Evolutionary conservation across 345 rosid species (phyloP), one percentile per base, ranked within the genome.

Genomic region (Dipteronia dyeriana): DNA sequence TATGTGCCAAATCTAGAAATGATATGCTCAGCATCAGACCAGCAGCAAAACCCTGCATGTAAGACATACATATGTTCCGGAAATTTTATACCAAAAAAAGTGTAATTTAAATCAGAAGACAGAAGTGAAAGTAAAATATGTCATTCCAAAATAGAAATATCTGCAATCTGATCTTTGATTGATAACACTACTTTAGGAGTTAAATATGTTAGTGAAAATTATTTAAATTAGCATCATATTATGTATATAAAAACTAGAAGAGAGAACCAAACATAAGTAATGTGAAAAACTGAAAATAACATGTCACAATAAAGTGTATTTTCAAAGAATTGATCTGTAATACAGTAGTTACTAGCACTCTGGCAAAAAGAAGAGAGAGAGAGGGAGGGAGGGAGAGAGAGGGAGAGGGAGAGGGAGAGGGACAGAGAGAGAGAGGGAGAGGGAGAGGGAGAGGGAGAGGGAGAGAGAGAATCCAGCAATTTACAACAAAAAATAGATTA

Each of bases 21-120:
- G 99, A 96, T 79, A 96, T 96, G 85, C 99, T 91, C 85, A 96
- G 88, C 99, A 96, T 96, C 56, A 96, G 83, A 76, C 99, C 99
- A 7, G 99, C 91, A 68, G 99, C 99, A 89, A 96, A 96, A 63
- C 98, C 99, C 99, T 95, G 90, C 75, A 85, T 22, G 73, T 49
- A 82, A 57, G 45, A 41, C 10, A 77, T 64, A 56, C 17, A 69
- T 51, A 76, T 31, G 63, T 71, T 83, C 75, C 90, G 65, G 69
- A 17, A 68, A 64, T 1, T 25, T 63, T 79, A 75, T 43, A 66
- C 66, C 73, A 49, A 73, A 49, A 66, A 26, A 2, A 12, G 9
- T 19, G 51, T 74, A 56, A 63, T 9, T 20, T 41, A 81, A 68
- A 25, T 47, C 66, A 17, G 70, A 60, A 41, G 45, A 39, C 66